Percentiles rank a stretch among this genome's conserved stretches.
Conservation (phyloP, 495 filamentous ascomycete species). For the Daldinia decipiens region DNA sequence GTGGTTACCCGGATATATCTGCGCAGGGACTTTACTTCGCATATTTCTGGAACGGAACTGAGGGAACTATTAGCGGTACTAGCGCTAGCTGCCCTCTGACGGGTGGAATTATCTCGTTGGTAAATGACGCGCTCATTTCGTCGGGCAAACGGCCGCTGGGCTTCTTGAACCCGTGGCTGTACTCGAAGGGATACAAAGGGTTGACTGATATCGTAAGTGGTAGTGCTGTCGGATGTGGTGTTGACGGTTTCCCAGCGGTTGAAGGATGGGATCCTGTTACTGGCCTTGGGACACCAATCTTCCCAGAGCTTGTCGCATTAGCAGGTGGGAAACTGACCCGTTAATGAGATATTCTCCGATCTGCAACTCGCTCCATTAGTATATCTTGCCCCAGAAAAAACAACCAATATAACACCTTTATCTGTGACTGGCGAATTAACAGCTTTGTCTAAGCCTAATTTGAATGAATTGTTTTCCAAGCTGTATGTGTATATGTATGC, state of each 20-base stretch:
- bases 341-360: constrained; percentile 6
- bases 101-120: constrained; percentile 68
- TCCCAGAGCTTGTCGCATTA: constrained; percentile 37
- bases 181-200: constrained; percentile 61
- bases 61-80: constrained; percentile 64
- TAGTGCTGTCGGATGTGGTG: constrained; percentile 69
- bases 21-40: constrained; percentile 62
- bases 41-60: constrained; percentile 54
- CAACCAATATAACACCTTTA: neutral
- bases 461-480: too few relatives aligned
- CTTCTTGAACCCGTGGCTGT: constrained; percentile 82
- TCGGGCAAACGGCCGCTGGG: constrained; percentile 67
- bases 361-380: neutral
- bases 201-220: constrained; percentile 73
- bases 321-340: constrained; percentile 31
- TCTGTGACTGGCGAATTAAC: neutral
- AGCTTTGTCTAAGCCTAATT: neutral
- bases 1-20: constrained; percentile 78
- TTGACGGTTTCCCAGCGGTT: constrained; percentile 52
- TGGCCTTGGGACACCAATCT: constrained; percentile 54
- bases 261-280: constrained; percentile 61
- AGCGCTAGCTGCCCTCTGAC: constrained; percentile 72
- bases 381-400: neutral
- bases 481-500: too few relatives aligned
- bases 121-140: constrained; percentile 73